A percentile compares a stretch with the other conserved stretches of the same genome.
These are phyloP conservation scores for Neurospora terricola DNA, from an alignment of 495 filamentous ascomycete species.

Conservation along the genomic window DNA sequence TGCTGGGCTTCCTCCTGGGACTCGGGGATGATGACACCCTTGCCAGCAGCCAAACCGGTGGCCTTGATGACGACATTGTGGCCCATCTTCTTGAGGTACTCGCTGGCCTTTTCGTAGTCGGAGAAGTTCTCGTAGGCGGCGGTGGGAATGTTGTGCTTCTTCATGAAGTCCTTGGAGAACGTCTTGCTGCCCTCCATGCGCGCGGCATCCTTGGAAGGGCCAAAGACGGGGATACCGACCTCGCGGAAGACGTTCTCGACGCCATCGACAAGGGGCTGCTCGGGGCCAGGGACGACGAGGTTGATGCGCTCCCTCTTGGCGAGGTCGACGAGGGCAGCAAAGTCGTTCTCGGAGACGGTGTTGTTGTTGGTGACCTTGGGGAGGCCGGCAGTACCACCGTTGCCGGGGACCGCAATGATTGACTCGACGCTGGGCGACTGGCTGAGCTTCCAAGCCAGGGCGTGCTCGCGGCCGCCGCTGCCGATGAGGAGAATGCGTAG, in stretches of 20 bases:
- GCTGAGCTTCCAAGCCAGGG: constrained; percentile 86
- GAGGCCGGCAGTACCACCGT: constrained; percentile 74
- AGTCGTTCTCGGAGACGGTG: constrained; percentile 60
- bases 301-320: constrained; percentile 66
- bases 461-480: constrained; percentile 89
- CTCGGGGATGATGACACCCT: constrained; percentile 81
- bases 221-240: constrained; percentile 75
- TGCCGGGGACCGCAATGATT: constrained; percentile 67
- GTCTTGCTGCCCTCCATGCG: constrained; percentile 93
- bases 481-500: constrained; percentile 73
- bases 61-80: constrained; percentile 88
- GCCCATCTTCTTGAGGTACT: constrained; percentile 63
- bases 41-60: constrained; percentile 75
- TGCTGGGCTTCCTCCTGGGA: constrained; percentile 71
- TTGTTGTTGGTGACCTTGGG: constrained; percentile 64
- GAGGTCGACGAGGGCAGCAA: constrained; percentile 62
- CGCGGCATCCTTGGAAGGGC: constrained; percentile 76
- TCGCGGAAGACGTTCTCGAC: constrained; percentile 73
- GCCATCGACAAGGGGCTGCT: constrained; percentile 88
- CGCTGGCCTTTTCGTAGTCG: constrained; percentile 63
- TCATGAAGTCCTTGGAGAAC: constrained; percentile 98
- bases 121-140: constrained; percentile 83
- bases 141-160: constrained; percentile 79
- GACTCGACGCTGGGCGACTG: constrained; percentile 61
- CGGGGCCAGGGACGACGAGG: constrained; percentile 82